Evolutionary conservation across 257 asterid species (phyloP), one percentile per base, ranked within the genome.

Genomic region (Nyctanthes arbortristis): DNA sequence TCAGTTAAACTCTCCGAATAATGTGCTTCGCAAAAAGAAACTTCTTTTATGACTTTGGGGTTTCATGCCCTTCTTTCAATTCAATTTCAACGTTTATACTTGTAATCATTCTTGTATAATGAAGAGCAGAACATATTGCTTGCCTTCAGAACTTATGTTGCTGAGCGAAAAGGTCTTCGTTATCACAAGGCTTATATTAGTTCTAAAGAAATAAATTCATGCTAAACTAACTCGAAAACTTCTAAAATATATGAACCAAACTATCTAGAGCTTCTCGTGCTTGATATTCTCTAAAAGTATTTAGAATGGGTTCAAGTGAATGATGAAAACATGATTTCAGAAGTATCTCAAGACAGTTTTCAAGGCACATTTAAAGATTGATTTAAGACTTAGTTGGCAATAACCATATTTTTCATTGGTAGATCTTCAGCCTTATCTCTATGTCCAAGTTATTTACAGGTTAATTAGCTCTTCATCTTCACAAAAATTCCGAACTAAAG

Each of bases 151-250:
- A 16, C n/a, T n/a, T 14, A 40, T 14, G 16, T 14, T 14, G 2
- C 5, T 14, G 20, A 12, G 7, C 0, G 52, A n/a, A 16, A n/a
- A 18, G 10, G 11, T 45, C 24, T 45, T 45, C n/a, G 9, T 24
- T 45, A n/a, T 5, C 10, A n/a, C 7, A 0, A 9, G 16, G 4
- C 7, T 12, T 14, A 40, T 14, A 14, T 14, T 40, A 11, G 22
- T 40, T 40, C 52, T 40, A 40, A 12, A 14, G 13, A 40, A 43
- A 12, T 14, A n/a, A n/a, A 14, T 43, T 14, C 54, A n/a, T 4
- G 55, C 54, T 45, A 45, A 45, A 16, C 55, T 18, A 45, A 45
- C 55, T n/a, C n/a, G 52, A n/a, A 45, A 45, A n/a, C 55, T 45
- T 45, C 1, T n/a, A 16, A 16, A 5, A 16, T 5, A 2, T 1